Evolutionary conservation across 306 rosid species (phyloP), one percentile per base, ranked within the genome.

Genomic region (cucumber (Cucumis sativus)): DNA sequence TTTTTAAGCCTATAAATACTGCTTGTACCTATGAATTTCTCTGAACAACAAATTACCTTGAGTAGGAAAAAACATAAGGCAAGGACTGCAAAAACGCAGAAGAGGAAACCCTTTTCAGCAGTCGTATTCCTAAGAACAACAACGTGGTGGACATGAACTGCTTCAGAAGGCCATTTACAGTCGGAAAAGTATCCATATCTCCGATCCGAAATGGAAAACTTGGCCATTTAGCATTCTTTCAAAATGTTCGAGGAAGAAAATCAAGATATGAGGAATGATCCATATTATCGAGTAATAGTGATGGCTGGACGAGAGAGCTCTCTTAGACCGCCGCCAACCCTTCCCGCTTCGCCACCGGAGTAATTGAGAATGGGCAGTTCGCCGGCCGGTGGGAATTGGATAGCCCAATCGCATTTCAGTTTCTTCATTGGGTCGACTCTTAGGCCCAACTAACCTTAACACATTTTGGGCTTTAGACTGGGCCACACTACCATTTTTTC

Each of bases 61-160:
- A 82, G 73, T 55, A 86, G 45, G 78, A 57, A 80, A 52, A 88
- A 81, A 85, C 86, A 87, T 58, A 82, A 35, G 40, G 88, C 70
- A 82, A 87, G 83, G 74, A 89, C 68, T 33, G 87, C 82, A 1
- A 62, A 71, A 79, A 80, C 58, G 82, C 80, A 88, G 30, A 86
- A 79, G 37, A 85, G 76, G 82, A 79, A 40, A 80, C 84, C 78
- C 78, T 82, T 89, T 20, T 82, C 78, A 49, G 84, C 71, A 58
- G 76, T 79, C 69, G 80, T 91, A 76, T 71, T 47, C 67, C 79
- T 25, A 17, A 77, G 84, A 75, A 83, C 87, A 74, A 89, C 61
- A 75, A 91, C 86, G 76, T 83, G 91, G 85, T 93, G 98, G 47
- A 82, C 75, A 55, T 93, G 93, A 76, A 85, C 85, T 28, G 82